Evolutionary conservation across 2,329 filamentous ascomycete species (phyloP), one percentile per base, ranked within the genome.

Genomic region (Fusarium multiceps): DNA sequence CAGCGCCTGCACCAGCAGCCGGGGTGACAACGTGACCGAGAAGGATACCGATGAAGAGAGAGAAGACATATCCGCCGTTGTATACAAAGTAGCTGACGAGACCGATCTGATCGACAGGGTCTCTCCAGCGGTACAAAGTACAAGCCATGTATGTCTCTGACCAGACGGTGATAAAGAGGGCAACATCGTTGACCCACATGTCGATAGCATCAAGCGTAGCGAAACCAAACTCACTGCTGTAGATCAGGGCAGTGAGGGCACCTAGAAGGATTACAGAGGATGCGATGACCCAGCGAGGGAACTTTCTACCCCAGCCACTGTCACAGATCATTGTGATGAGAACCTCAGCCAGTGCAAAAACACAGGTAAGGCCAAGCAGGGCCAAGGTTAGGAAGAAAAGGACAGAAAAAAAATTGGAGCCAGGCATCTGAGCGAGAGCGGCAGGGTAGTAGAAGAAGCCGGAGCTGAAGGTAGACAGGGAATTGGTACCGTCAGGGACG

Each of bases 161-260:
- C 81, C 84, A 81, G 60, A 88, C 80, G 45, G 87, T 81, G 72
- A 88, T 82, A 63, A 87, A 80, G 13, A 88, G 76, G 13, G 82
- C 78, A 4, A 86, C 70, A 53, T 87, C 84, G 72, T 86, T 87
- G 67, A 87, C 80, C 79, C 82, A 87, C 12, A 81, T 78, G 51
- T 88, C 86, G 6, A 87, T 79, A 0, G 84, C 85, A 58, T 86
- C 82, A 0, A 87, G 78, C n/a, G n/a, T n/a, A n/a, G n/a, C n/a
- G 70, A 85, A 87, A 0, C 86, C 85, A 32, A 87, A 86, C 42
- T 86, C 79, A 0, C 85, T 86, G 73, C 85, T 86, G 66, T 87
- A 88, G 0, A 84, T 81, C 4, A 88, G 74, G 14, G 82, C 85
- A 48, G 86, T 78, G 3, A 87, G 77, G 48, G 84, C 85, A 0